Evolutionary conservation across 495 filamentous ascomycete species (phyloP).

Genomic region (Pseudoneurospora amorphoporcata): DNA sequence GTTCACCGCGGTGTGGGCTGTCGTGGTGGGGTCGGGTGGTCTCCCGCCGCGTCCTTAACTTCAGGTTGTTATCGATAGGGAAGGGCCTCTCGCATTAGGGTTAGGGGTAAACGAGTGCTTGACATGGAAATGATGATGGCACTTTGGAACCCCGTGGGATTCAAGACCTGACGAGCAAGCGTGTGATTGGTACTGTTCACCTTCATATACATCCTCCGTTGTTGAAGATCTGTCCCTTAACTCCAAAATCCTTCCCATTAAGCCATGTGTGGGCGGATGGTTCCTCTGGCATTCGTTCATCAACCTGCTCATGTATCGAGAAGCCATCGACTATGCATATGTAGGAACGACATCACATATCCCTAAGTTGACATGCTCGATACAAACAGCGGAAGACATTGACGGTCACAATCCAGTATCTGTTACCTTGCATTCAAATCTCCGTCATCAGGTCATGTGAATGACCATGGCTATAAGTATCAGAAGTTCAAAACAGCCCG

Average conservation of each 20-base stretch:
- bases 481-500: not conserved
- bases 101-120: not conserved
- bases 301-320: too few relatives aligned
- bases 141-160: not conserved
- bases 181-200: too few relatives aligned
- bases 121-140: not conserved
- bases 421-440: not conserved
- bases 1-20: not conserved
- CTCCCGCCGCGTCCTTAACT: too few relatives aligned
- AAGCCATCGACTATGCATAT: not conserved
- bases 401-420: not conserved
- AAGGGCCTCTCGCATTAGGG: not conserved
- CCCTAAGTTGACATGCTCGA: not conserved
- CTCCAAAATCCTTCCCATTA: not conserved
- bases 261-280: not conserved
- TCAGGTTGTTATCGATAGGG: not conserved
- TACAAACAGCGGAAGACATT: not conserved
- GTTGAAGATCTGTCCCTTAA: too few relatives aligned
- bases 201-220: too few relatives aligned
- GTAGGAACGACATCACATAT: not conserved
- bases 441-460: not conserved
- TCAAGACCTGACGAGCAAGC: too few relatives aligned
- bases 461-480: not conserved
- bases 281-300: not conserved
- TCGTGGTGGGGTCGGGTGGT: not conserved